phyloP scores from a whole-genome alignment of 305 asterid species.

The Nicotiana rustica region DNA sequence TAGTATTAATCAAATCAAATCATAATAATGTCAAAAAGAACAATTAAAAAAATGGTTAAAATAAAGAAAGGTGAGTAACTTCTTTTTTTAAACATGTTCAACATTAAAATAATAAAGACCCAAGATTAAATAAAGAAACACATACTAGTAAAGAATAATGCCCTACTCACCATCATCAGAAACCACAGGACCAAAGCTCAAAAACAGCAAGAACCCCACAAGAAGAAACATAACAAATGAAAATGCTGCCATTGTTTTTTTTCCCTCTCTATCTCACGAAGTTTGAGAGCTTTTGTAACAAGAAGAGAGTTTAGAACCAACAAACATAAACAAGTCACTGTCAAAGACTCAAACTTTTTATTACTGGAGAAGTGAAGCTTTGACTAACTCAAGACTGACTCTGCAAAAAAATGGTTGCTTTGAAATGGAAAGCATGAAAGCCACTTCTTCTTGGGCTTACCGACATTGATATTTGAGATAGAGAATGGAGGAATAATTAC shows the following conservation, averaged over 20 bases:
- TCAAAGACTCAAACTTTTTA: not conserved
- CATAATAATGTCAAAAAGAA: constrained; percentile 39
- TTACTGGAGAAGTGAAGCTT: not conserved
- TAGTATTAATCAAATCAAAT: constrained; percentile 43
- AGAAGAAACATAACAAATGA: constrained; percentile 38
- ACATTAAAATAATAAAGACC: constrained; percentile 51
- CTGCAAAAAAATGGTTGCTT: not conserved
- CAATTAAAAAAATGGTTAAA: constrained; percentile 34
- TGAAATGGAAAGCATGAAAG: constrained; percentile 19
- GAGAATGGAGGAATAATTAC: constrained; percentile 49
- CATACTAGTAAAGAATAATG: constrained; percentile 17
- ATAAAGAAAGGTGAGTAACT: constrained; percentile 40
- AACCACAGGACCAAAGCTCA: constrained; percentile 59
- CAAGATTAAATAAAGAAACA: constrained; percentile 36
- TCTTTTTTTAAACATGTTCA: constrained; percentile 38
- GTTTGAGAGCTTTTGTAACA: constrained; percentile 15
- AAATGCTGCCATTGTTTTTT: constrained; percentile 24
- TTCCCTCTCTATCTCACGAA: not conserved
- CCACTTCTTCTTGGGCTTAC: constrained; percentile 40
- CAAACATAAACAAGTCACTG: constrained; percentile 20
- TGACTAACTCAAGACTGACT: constrained; percentile 8
- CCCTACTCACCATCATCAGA: constrained; percentile 80
- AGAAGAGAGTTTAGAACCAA: not conserved
- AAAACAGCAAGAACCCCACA: constrained; percentile 52
- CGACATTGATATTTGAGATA: constrained; percentile 48